Evolutionary conservation across 163 green algal species (phyloP).

Genomic region (Smithsoniella earleae): DNA sequence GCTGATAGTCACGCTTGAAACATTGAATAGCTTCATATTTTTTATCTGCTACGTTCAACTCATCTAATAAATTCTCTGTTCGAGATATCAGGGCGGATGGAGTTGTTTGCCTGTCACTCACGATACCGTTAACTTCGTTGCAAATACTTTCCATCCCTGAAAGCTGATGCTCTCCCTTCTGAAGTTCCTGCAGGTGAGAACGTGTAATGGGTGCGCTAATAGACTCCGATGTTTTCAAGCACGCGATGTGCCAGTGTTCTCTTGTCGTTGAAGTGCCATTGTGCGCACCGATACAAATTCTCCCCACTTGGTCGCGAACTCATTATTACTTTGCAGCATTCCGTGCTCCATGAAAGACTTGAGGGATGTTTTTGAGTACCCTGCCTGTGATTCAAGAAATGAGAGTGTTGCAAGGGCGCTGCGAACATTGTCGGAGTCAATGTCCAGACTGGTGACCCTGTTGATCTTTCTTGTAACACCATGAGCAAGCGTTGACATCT

Average conservation of each 20-base stretch:
- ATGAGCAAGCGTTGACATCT: conserved; percentile 6
- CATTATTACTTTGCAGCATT: background rate
- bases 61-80: conserved; percentile 8
- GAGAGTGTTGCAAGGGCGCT: background rate
- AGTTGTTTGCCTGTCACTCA: conserved; percentile 5
- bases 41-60: background rate
- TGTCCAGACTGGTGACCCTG: background rate
- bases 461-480: conserved; percentile 27
- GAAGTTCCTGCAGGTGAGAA: conserved; percentile 5
- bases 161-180: background rate
- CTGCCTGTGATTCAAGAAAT: background rate
- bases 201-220: background rate
- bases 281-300: background rate
- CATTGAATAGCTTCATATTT: background rate
- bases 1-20: conserved; percentile 18
- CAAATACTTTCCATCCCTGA: background rate
- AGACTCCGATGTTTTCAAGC: background rate
- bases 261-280: too few species aligned
- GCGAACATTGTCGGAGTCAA: conserved; percentile 6
- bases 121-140: background rate
- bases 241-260: background rate
- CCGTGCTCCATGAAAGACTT: conserved; percentile 24
- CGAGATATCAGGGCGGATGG: background rate
- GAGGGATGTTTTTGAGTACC: background rate
- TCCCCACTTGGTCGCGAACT: background rate